Percentiles rank a stretch among this genome's conserved stretches.
Evolutionary conservation across 768 basidiomycete species (phyloP).

Genomic region (Rhodocollybia butyracea): DNA sequence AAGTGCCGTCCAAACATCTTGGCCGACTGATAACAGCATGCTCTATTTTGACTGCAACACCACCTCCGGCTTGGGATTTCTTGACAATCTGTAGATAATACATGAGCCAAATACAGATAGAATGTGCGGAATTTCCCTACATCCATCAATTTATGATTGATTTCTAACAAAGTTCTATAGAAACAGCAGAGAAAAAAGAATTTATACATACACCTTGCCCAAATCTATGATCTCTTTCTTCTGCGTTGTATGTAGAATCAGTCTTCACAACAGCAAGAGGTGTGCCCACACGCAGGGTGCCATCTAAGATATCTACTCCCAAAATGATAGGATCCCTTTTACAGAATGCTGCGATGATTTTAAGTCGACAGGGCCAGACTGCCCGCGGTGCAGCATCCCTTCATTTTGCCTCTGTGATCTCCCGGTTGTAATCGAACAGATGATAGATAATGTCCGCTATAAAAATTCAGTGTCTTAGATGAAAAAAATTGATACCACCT

Average conservation of each 20-base stretch:
- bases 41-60: slow-evolving; percentile 98
- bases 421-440: slow-evolving; percentile 92
- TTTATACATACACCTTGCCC: slow-evolving; percentile 80
- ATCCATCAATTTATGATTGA: slow-evolving; percentile 89
- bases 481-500: too few species aligned
- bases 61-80: slow-evolving; percentile 88
- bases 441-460: slow-evolving; percentile 98
- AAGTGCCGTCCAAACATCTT: slow-evolving; percentile 97
- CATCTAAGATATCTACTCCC: slow-evolving; percentile 95
- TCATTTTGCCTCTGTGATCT: slow-evolving; percentile 90
- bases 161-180: slow-evolving; percentile 88
- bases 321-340: slow-evolving; percentile 97
- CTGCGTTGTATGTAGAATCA: slow-evolving; percentile 77
- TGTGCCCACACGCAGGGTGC: slow-evolving; percentile 88
- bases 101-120: background rate
- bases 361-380: slow-evolving; percentile 94
- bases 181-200: slow-evolving; percentile 8
- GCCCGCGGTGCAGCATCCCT: slow-evolving; percentile 91
- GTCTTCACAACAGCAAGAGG: slow-evolving; percentile 92
- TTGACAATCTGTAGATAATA: slow-evolving; percentile 73
- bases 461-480: too few species aligned
- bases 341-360: slow-evolving; percentile 88
- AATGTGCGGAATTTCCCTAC: slow-evolving; percentile 40
- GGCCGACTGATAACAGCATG: slow-evolving; percentile 94
- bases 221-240: slow-evolving; percentile 90